Base-by-base conservation (phyloP, 306 rosid species). In the Ochetophila trinervis region DNA sequence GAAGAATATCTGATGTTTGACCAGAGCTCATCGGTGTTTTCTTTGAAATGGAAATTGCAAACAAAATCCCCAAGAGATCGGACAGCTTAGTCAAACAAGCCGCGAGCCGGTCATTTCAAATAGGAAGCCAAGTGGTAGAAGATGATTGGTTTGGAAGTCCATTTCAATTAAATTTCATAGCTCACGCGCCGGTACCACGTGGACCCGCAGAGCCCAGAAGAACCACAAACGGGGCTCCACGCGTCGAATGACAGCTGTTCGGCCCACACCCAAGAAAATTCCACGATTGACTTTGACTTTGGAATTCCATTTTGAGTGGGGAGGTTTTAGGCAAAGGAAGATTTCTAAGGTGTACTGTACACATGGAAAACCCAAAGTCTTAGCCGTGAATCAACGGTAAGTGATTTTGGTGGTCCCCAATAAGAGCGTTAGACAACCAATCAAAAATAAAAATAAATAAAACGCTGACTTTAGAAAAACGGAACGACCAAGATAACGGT, bases 1-100 rank as follows among this genome's bases (percentile, higher is more conserved):
- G 17, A 62, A 59, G 65, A 75, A 68, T 60, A 54, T 68, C 44
- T 47, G 57, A 67, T 17, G 49, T 60, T 64, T 69, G 79, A 75
- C 66, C n/a, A 8, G 27, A 60, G 15, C 11, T 14, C 37, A 24
- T 4, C 27, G 30, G 18, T 47, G n/a, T n/a, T n/a, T 15, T 18
- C 36, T 42, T 62, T 21, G 19, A 32, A 47, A 22, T n/a, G n/a
- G 34, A 73, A 73, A 44, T 55, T 10, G 13, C 60, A 34, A n/a
- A 17, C 5, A 40, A n/a, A 65, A 1, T 16, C 52, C 32, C 78
- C 57, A 3, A 19, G 55, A 52, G 65, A 51, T 12, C 22, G n/a
- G 47, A 27, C 32, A 4, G 5, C 18, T 59, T 40, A 12, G 45
- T 40, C 45, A 40, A 40, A 40, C 45, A 10, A 40, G 12, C 13